Percentiles rank a stretch among this genome's conserved stretches.
Evolutionary conservation across 1,139 yeast species (phyloP).

Genomic region (Hanseniaspora sp.): DNA sequence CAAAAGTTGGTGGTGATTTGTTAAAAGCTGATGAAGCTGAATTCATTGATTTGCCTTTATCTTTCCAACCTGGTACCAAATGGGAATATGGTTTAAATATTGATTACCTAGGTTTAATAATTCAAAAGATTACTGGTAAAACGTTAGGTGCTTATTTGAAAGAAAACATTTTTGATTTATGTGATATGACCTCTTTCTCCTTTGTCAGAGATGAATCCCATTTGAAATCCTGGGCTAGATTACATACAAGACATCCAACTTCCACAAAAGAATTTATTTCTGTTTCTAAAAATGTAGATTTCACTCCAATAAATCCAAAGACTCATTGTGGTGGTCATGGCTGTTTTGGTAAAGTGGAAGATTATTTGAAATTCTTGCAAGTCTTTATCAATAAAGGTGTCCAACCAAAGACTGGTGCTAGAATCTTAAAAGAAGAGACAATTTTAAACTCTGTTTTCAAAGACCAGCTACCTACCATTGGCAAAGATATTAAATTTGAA

Average conservation of each 20-base stretch:
- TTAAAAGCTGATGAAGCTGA: slow-evolving; percentile 20
- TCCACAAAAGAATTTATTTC: slow-evolving; percentile 15
- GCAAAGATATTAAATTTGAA: slow-evolving; percentile 17
- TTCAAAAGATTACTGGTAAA: slow-evolving; percentile 35
- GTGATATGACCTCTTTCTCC: slow-evolving; percentile 27
- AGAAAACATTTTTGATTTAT: slow-evolving; percentile 35
- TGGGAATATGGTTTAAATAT: slow-evolving; percentile 42
- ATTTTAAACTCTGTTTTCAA: slow-evolving; percentile 23
- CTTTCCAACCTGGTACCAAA: slow-evolving; percentile 40
- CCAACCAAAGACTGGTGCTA: slow-evolving; percentile 25
- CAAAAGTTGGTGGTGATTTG: slow-evolving; percentile 7
- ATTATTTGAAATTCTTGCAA: slow-evolving; percentile 28
- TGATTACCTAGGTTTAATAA: slow-evolving; percentile 42
- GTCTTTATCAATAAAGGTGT: slow-evolving; percentile 30
- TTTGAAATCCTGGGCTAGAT: slow-evolving; percentile 18
- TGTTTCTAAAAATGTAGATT: slow-evolving; percentile 15
- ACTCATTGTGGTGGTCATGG: slow-evolving; percentile 32
- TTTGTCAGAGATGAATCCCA: slow-evolving; percentile 22
- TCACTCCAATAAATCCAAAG: slow-evolving; percentile 22
- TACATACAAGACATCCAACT: slow-evolving; percentile 18
- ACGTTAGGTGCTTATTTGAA: slow-evolving; percentile 35
- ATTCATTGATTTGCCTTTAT: slow-evolving; percentile 31
- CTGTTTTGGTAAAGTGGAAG: slow-evolving; percentile 27
- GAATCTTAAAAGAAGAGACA: slow-evolving; percentile 25
- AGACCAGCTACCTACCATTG: slow-evolving; percentile 23